A percentile compares a stretch with the other conserved stretches of the same genome.
phyloP scores from a whole-genome alignment of 1,139 yeast species.

The Candida freyschussii region DNA sequence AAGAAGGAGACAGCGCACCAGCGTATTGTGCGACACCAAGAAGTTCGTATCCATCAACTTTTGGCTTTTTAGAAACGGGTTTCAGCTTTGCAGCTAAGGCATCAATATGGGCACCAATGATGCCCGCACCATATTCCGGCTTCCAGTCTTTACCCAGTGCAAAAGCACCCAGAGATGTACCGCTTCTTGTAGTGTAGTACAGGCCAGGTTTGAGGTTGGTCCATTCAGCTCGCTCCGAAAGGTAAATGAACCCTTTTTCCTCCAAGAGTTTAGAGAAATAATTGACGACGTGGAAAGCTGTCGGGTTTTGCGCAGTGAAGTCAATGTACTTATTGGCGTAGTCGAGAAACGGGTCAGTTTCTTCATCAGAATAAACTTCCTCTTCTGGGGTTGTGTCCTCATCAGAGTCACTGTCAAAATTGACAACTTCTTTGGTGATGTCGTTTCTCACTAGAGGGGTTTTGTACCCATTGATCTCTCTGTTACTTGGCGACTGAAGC shows the following conservation, averaged over 20 bases:
- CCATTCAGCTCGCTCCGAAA: conserved; percentile 51
- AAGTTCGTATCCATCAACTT: conserved; percentile 54
- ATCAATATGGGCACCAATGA: conserved; percentile 58
- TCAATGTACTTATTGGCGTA: conserved; percentile 49
- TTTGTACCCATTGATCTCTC: too few species aligned
- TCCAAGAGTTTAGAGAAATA: conserved; percentile 40
- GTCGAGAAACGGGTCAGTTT: conserved; percentile 29
- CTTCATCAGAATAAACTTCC: conserved; percentile 13
- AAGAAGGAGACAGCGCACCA: conserved; percentile 47
- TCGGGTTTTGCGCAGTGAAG: conserved; percentile 57
- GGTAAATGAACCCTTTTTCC: conserved; percentile 47
- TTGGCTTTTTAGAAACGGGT: conserved; percentile 45
- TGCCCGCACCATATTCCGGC: conserved; percentile 52
- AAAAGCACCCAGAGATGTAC: conserved; percentile 53
- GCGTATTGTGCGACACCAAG: conserved; percentile 67
- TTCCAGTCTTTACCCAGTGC: conserved; percentile 54
- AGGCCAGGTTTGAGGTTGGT: conserved; percentile 36
- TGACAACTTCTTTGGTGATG: conserved; percentile 9
- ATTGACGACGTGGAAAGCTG: conserved; percentile 55
- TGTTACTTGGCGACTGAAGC: conserved; percentile 4
- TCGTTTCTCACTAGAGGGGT: too few species aligned
- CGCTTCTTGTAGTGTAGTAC: conserved; percentile 54
- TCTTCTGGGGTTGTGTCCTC: conserved; percentile 13
- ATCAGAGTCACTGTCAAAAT: conserved; percentile 20
- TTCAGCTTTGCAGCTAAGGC: conserved; percentile 53